phyloP scores from a whole-genome alignment of 2,329 filamentous ascomycete species.

The Colletotrichum sp. region DNA sequence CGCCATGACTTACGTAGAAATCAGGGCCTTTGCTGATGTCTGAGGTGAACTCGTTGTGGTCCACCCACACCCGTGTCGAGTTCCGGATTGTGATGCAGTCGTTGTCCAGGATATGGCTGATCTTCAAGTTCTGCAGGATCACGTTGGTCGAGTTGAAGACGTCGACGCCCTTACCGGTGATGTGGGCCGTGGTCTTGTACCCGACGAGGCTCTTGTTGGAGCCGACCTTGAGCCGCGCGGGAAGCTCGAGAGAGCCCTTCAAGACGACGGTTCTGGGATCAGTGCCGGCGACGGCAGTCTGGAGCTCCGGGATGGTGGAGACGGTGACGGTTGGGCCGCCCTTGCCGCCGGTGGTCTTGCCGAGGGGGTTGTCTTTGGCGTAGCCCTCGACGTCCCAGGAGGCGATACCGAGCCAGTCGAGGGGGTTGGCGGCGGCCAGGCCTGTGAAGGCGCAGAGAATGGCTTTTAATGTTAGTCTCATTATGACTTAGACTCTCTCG shows the following conservation, averaged over 20 bases:
- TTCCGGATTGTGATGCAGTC: constrained; percentile 50
- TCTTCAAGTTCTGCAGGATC: constrained; percentile 43
- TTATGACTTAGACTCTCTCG: not conserved
- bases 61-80: constrained; percentile 50
- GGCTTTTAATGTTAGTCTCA: constrained; percentile 11
- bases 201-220: constrained; percentile 51
- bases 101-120: constrained; percentile 39
- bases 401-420: constrained; percentile 28
- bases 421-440: not conserved
- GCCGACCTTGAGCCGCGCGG: constrained; percentile 45
- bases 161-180: constrained; percentile 40
- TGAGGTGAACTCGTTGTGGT: constrained; percentile 52
- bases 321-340: constrained; percentile 54
- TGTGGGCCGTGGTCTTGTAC: constrained; percentile 35
- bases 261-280: constrained; percentile 48
- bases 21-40: constrained; percentile 44
- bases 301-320: constrained; percentile 46
- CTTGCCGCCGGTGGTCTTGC: constrained; percentile 41
- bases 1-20: constrained; percentile 29
- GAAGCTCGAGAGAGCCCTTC: constrained; percentile 44
- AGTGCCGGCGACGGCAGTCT: constrained; percentile 47
- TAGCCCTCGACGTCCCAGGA: constrained; percentile 28
- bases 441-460: not conserved
- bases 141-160: constrained; percentile 41
- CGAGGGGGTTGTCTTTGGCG: constrained; percentile 39